Base-by-base conservation (phyloP, 164 flowering plant species). In the Kingdonia uniflora region DNA sequence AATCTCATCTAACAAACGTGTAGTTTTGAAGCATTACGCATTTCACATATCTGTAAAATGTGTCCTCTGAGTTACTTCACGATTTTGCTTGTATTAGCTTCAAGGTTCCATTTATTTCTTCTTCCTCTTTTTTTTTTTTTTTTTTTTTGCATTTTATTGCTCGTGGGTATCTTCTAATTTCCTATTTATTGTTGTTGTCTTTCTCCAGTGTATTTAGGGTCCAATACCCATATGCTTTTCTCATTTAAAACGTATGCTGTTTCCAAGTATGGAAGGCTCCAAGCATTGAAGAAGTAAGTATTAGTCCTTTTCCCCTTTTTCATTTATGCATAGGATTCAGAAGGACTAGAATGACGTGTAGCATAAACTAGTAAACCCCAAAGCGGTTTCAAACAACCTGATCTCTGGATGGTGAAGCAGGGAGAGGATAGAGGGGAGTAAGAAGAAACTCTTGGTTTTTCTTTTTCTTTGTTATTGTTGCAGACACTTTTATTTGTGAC, bases 251-350 rank as follows among this genome's bases (percentile, higher is more conserved):
- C 75, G 57, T 78, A 70, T 57, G 78, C 71, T 22, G 60, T 49
- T 45, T 56, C 60, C 6, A 73, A 64, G 50, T 52, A 63, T 7
- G 69, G 39, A 21, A 74, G 64, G 52, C 29, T 68, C 65, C 73
- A 62, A 53, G 41, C 60, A 12, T 65, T 40, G 12, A 77, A 70
- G 54, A 80, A 74, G 85, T 80, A 66, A 60, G 70, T 29, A 3
- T 29, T 29, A 29, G 4, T 29, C 35, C 54, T 41, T 42, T 53
- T 44, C 3, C 11, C 15, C 21, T 10, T 8, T 42, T 12, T 42
- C 11, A 33, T 23, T 41, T 15, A n/a, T 37, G 19, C 1, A 2
- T 40, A 10, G 7, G 2, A 5, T 7, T 16, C 25, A 5, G 13
- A 13, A 22, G 15, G 4, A 29, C 35, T 29, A 29, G 35, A 29